These are phyloP conservation scores for Wallacemonas sp. DNA, from an alignment of 208 protist species.

Conservation along the genomic window DNA sequence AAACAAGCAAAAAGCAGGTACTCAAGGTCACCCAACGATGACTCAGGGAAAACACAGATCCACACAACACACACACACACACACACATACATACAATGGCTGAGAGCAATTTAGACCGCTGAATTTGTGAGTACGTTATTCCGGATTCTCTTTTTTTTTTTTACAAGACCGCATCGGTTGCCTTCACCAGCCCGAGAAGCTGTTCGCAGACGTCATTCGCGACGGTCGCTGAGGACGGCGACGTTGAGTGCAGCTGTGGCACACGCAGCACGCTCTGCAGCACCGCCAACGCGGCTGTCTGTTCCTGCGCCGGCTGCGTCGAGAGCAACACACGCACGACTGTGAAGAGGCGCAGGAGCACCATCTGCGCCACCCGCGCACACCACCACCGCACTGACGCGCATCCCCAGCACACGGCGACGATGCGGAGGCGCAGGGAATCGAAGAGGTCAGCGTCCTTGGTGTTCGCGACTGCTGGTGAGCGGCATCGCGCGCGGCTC, in stretches of 20 bases:
- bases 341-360: constrained; percentile 30
- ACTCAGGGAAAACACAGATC: too few relatives aligned
- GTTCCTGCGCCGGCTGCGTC: neutral
- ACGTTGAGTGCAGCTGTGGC: too few relatives aligned
- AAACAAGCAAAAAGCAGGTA: too few relatives aligned
- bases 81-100: too few relatives aligned
- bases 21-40: too few relatives aligned
- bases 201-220: too few relatives aligned
- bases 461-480: neutral
- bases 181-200: neutral
- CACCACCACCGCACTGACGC: constrained; percentile 26
- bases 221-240: too few relatives aligned
- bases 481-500: neutral
- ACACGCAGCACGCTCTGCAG: too few relatives aligned
- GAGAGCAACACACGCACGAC: neutral
- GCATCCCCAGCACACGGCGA: constrained; percentile 13
- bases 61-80: too few relatives aligned
- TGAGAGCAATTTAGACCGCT: too few relatives aligned
- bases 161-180: neutral
- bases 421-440: neutral
- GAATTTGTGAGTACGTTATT: neutral
- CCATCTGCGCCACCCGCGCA: constrained; percentile 38
- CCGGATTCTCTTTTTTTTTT: neutral
- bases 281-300: too few relatives aligned
- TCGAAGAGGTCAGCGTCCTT: neutral